Evolutionary conservation across 495 filamentous ascomycete species (phyloP).

Genomic region (Corynascus novoguineensis): DNA sequence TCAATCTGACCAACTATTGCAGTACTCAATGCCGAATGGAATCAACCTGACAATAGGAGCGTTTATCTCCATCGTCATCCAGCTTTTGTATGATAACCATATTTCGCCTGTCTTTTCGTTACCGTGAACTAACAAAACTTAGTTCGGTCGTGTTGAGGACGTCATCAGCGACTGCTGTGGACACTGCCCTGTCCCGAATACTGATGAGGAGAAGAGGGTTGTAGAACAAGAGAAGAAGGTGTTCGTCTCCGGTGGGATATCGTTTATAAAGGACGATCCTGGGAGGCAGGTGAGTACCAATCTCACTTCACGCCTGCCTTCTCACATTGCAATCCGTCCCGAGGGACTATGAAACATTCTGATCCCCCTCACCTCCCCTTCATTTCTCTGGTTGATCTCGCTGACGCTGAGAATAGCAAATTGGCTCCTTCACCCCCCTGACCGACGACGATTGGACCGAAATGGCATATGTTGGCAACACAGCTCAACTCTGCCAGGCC

Average conservation of each 20-base stretch:
- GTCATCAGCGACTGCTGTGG: constrained; percentile 76
- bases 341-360: too few species aligned
- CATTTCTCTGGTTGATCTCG: too few species aligned
- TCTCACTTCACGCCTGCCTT: not conserved
- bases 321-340: too few species aligned
- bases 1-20: constrained; percentile 7
- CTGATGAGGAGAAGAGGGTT: constrained; percentile 61
- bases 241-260: constrained; percentile 63
- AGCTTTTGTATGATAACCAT: constrained; percentile 45
- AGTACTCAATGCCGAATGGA: constrained; percentile 82
- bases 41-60: constrained; percentile 60
- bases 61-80: constrained; percentile 77
- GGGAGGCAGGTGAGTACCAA: constrained; percentile 59
- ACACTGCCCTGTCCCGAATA: constrained; percentile 61
- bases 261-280: constrained; percentile 72
- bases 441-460: constrained; percentile 79
- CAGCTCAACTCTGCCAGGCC: constrained; percentile 63
- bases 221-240: constrained; percentile 64
- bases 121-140: constrained; percentile 14
- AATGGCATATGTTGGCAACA: constrained; percentile 70
- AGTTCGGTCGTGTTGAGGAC: constrained; percentile 59
- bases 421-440: constrained; percentile 69
- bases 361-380: too few species aligned
- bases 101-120: not conserved
- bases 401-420: constrained; percentile 30